Evolutionary conservation across 176 grass and related monocot genomes (phyloP).

Genomic region (Bonia amplexicaulis): DNA sequence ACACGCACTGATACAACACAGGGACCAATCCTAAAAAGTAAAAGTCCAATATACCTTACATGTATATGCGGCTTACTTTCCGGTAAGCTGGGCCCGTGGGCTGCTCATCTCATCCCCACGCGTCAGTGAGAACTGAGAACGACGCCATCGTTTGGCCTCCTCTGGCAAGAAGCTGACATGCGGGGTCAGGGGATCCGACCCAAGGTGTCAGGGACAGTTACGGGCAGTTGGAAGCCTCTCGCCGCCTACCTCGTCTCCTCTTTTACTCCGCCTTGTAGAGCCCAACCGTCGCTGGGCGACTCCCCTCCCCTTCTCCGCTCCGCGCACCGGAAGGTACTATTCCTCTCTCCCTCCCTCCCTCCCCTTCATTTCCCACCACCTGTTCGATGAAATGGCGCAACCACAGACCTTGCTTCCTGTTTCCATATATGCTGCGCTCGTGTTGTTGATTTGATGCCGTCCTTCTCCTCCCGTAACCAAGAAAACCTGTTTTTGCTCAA

Average conservation of each 20-base stretch:
- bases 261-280: constrained; percentile 11
- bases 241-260: neutral
- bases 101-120: neutral
- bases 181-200: neutral
- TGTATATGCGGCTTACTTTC: neutral
- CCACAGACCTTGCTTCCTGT: neutral
- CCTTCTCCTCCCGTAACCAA: neutral
- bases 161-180: neutral
- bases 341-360: neutral
- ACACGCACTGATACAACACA: neutral
- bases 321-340: constrained; percentile 26
- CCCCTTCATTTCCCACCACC: neutral
- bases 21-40: neutral
- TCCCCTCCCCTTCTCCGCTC: neutral
- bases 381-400: constrained; percentile 26
- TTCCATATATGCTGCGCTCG: neutral
- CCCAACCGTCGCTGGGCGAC: constrained; percentile 14
- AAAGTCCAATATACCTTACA: neutral
- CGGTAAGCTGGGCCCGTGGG: neutral
- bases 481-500: neutral
- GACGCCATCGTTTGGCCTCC: neutral
- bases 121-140: neutral
- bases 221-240: constrained; percentile 30
- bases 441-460: neutral
- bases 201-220: constrained; percentile 23